These are phyloP conservation scores for Aureobasidium sp. DNA, from an alignment of 2,329 filamentous ascomycete genomes.

Conservation along the genomic window DNA sequence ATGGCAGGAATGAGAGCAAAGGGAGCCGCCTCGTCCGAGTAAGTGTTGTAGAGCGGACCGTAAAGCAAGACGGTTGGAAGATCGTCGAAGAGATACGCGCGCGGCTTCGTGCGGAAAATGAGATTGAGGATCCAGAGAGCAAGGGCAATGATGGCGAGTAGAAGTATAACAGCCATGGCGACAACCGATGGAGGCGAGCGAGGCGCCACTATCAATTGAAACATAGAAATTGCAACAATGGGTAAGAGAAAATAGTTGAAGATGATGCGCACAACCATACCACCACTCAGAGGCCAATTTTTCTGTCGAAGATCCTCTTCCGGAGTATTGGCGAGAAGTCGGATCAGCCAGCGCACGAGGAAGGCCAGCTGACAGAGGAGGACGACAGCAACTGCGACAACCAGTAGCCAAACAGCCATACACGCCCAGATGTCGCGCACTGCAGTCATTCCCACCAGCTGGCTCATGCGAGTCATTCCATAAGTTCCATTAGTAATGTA, in stretches of 20 bases:
- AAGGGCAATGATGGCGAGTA: conserved; percentile 66
- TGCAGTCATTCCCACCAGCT: conserved; percentile 72
- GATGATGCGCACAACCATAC: conserved; percentile 63
- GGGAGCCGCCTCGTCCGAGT: conserved; percentile 83
- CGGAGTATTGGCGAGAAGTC: conserved; percentile 60
- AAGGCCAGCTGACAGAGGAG: conserved; percentile 72
- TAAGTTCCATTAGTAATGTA: conserved; percentile 73
- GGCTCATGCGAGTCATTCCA: conserved; percentile 70
- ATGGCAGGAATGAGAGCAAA: conserved; percentile 85
- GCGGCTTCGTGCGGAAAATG: conserved; percentile 72
- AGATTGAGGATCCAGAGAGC: conserved; percentile 72
- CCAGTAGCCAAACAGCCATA: conserved; percentile 84
- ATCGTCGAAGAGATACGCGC: conserved; percentile 87
- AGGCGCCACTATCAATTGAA: conserved; percentile 73
- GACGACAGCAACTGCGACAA: conserved; percentile 62
- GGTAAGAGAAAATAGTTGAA: conserved; percentile 92
- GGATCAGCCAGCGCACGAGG: conserved; percentile 66
- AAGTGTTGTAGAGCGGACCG: conserved; percentile 94
- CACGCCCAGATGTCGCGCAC: conserved; percentile 83
- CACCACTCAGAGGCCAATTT: conserved; percentile 71
- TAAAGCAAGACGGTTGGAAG: conserved; percentile 82
- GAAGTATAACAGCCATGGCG: conserved; percentile 65
- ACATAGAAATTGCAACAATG: conserved; percentile 78
- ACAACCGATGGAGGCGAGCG: conserved; percentile 64
- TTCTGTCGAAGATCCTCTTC: conserved; percentile 87